phyloP scores from a whole-genome alignment of 2,329 filamentous ascomycete species.

The Diaporthe capsici region DNA sequence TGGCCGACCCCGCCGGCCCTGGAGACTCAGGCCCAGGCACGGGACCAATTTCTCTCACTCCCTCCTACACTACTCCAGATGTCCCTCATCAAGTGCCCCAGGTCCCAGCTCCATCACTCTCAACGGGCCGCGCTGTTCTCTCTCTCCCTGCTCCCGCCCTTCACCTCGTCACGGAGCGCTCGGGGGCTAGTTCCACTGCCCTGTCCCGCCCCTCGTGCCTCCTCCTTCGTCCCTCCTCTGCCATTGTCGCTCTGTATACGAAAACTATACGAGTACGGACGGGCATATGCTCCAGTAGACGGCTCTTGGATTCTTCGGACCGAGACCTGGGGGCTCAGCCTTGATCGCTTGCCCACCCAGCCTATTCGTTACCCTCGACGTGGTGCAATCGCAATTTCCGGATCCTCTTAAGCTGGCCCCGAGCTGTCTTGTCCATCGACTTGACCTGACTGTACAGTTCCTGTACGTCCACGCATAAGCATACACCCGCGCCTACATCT shows the following conservation, averaged over 20 bases:
- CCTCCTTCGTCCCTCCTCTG: not conserved
- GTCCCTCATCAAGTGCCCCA: slow-evolving; percentile 16
- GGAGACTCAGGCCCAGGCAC: slow-evolving; percentile 19
- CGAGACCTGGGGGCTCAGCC: not conserved
- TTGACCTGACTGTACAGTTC: slow-evolving; percentile 16
- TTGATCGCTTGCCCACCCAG: slow-evolving; percentile 24
- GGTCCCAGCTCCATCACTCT: not conserved
- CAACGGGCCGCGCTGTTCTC: not conserved
- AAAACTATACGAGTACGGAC: slow-evolving; percentile 21
- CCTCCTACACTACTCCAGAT: not conserved
- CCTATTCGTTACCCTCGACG: not conserved
- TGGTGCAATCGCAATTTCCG: slow-evolving; percentile 34
- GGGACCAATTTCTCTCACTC: slow-evolving; percentile 19
- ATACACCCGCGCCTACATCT: not conserved
- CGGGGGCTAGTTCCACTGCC: slow-evolving; percentile 26
- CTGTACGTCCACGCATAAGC: slow-evolving; percentile 5
- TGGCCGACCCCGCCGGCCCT: slow-evolving; percentile 30
- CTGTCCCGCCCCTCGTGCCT: slow-evolving; percentile 5
- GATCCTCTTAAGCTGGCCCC: slow-evolving; percentile 1
- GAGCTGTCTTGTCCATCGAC: slow-evolving; percentile 4
- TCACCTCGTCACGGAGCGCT: slow-evolving; percentile 20
- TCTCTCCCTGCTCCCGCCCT: not conserved
- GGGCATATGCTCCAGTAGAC: slow-evolving; percentile 13
- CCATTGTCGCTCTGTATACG: not conserved
- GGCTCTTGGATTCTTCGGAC: not conserved